Evolutionary conservation across 1,284 basidiomycete genomes (phyloP), one percentile per base, ranked within the genome.

Genomic region (Salmacisia buchloeana): DNA sequence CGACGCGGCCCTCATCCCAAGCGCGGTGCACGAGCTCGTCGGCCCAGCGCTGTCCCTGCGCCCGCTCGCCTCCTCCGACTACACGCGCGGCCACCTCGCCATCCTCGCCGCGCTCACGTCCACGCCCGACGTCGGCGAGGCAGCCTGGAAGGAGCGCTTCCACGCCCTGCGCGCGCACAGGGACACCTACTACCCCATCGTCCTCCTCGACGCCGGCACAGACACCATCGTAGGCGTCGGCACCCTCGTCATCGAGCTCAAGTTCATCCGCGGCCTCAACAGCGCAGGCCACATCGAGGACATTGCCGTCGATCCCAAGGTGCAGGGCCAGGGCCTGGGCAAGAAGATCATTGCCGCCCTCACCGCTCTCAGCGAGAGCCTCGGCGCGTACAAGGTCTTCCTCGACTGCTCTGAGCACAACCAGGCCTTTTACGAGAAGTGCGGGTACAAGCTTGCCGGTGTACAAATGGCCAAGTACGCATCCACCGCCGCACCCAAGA

Each of bases 351-450:
- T 98, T 77, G 85, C 91, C 70, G 87, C 89, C 3, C 84, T 97
- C 71, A 82, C 79, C 82, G 84, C 68, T 86, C 94, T 78, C 88
- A 89, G 72, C 87, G 92, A 84, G 83, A 80, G 67, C 82, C 83
- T 67, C 88, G 92, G 31, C 87, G 90, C 81, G 25, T 97, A 97
- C 83, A 97, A 98, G 87, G 92, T 92, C 23, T 97, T 98, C 70
- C 82, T 98, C 73, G 96, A 98, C 80, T 98, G 94, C 81, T 92
- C 86, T 77, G 87, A 91, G 68, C 84, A 86, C 60, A 98, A 97
- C 75, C 89, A 93, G 69, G 92, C 91, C 0, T 98, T 98, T 83
- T 98, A 98, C 81, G 85, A 92, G 81, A 97, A 97, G 82, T 98
- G 94, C 80, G 94, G 93, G 36, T 79, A 79, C 66, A 71, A 76